Evolutionary conservation across 176 grass and related monocot genomes (phyloP).

Genomic region (Aegilops tauschii): DNA sequence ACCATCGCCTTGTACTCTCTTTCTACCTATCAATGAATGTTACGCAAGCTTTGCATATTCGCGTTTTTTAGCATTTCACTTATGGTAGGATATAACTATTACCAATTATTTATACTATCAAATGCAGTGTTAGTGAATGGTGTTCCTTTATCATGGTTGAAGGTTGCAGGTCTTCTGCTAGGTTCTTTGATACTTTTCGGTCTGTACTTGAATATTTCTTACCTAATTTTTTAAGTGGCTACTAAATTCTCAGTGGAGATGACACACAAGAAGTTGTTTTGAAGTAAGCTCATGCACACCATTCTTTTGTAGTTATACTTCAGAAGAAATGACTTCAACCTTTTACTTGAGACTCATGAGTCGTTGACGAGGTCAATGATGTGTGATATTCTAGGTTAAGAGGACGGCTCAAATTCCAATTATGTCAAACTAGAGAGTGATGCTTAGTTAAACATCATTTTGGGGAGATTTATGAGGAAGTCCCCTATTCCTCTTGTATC

Average conservation of each 20-base stretch:
- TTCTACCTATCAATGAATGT: too few species aligned
- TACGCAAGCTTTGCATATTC: too few species aligned
- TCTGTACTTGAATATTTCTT: background rate
- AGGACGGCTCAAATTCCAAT: constrained; percentile 64
- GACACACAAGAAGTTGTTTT: constrained; percentile 53
- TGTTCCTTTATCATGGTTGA: background rate
- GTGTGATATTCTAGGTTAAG: constrained; percentile 76
- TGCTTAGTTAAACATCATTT: too few species aligned
- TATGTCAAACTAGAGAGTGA: constrained; percentile 91
- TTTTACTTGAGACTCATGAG: constrained; percentile 40
- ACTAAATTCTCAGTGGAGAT: constrained; percentile 40
- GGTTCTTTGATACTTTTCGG: background rate
- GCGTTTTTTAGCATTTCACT: too few species aligned
- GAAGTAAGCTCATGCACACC: constrained; percentile 44
- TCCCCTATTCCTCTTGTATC: too few species aligned
- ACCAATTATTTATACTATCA: background rate
- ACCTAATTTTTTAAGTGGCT: background rate
- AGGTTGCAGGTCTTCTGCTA: background rate
- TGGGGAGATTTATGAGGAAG: too few species aligned
- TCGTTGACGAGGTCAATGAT: constrained; percentile 55
- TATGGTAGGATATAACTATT: background rate
- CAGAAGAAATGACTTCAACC: background rate
- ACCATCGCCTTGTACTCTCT: too few species aligned
- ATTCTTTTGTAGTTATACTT: constrained; percentile 9
- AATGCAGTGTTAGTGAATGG: background rate